Evolutionary conservation across 2,329 filamentous ascomycete genomes (phyloP), one percentile per base, ranked within the genome.

Genomic region (Chaetomiaceae sp.): DNA sequence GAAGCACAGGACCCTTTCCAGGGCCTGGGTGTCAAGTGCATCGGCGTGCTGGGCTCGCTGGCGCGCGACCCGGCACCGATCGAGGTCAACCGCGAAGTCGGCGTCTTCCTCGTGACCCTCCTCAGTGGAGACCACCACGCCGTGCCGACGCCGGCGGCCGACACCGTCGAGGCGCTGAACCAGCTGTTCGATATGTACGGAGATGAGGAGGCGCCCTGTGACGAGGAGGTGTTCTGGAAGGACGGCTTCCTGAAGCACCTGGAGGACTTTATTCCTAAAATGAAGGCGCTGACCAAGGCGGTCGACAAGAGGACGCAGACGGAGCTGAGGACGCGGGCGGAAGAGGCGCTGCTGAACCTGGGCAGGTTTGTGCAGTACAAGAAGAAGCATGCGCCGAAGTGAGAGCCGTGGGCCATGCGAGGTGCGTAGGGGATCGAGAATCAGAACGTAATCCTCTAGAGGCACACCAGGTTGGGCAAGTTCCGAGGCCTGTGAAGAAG

Each of bases 151-250:
- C 69, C 77, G 2, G 63, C 72, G 2, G 80, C 79, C 2, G 78
- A 83, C 37, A 70, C 71, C 5, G 72, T 85, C 26, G 81, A 85
- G 64, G 77, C 79, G 14, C 65, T 85, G 35, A 79, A 84, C 63
- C 79, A 83, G 61, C 52, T 86, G 15, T 83, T 83, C 54, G 82
- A 85, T 55, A 72, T 86, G 7, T 86, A 85, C 62, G 76, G 73
- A 20, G 78, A 85, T 58, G 78, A 81, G 60, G 70, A 68, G 11
- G 71, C 68, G 44, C 66, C 71, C 10, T 81, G 75, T 58, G 82
- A 85, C 59, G 68, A 66, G 47, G 71, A 75, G 20, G 80, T 85
- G 2, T 86, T 84, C 62, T 83, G 81, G 76, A 72, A 72, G 55
- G 72, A 79, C 51, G 70, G 69, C 52, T 79, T 85, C 57, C 61